These are phyloP conservation scores for Chrysanthemum makinoi DNA, from an alignment of 129 eudicot genomes.

Conservation along the genomic window DNA sequence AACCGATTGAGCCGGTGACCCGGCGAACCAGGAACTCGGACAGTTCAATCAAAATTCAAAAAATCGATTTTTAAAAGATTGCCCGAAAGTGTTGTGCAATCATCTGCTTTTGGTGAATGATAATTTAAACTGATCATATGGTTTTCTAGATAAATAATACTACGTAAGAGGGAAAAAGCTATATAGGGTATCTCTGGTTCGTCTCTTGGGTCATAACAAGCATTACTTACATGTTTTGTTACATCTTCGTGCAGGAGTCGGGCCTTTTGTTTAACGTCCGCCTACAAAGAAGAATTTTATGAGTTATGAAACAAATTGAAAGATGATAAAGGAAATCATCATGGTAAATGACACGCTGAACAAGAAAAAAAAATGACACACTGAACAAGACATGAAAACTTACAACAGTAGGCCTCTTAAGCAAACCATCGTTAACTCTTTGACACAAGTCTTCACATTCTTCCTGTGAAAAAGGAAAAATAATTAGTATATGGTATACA, in stretches of 20 bases:
- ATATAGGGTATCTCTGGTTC: no score
- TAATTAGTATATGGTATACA: not conserved
- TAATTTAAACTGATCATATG: no score
- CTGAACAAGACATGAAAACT: constrained; percentile 31
- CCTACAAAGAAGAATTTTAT: constrained; percentile 42
- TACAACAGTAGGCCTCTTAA: constrained; percentile 78
- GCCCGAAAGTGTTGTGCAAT: no score
- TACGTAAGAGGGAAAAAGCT: no score
- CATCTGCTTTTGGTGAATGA: no score
- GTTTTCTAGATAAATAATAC: no score
- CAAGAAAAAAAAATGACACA: not conserved
- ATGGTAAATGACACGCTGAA: not conserved
- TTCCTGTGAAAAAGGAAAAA: constrained; percentile 54
- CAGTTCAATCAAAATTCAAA: no score
- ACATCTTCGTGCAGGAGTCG: constrained; percentile 65
- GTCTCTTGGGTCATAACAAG: constrained; percentile 15
- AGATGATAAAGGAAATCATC: not conserved
- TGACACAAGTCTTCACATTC: constrained; percentile 71
- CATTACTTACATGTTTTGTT: constrained; percentile 60
- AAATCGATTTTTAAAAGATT: no score
- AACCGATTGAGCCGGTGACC: no score
- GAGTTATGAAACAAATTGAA: not conserved
- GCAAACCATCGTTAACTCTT: constrained; percentile 58
- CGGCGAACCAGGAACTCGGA: no score
- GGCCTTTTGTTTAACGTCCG: constrained; percentile 67